Evolutionary conservation across 345 rosid genomes (phyloP), one percentile per base, ranked within the genome.

Genomic region (Nephelium lappaceum): DNA sequence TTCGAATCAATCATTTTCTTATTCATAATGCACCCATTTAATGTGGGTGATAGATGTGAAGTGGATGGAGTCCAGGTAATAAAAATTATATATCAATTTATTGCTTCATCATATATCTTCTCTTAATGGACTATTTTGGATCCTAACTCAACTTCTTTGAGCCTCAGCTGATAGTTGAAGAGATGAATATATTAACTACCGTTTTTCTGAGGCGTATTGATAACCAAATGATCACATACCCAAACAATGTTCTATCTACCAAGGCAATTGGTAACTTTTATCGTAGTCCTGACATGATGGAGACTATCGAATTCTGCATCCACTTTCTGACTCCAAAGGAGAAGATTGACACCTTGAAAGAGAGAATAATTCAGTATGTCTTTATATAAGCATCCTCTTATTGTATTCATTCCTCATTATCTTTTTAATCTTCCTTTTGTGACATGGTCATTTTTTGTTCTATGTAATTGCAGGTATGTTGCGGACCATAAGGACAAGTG

Each of bases 141-240:
- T 53, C 6, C 51, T 45, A 45, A 45, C 15, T 23, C n/a, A 53
- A 31, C 53, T 61, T 73, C 4, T 27, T 77, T 70, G 77, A 38
- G 53, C 49, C 38, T 65, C 86, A 89, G 91, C 77, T 87, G 88
- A 63, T 55, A 16, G 93, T 87, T 1, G 86, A 87, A 71, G 93
- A 89, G 77, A 89, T 88, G 90, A 86, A 88, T 65, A 87, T 89
- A 81, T 81, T 88, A 61, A 86, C 86, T 8, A 89, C 89, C 8
- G 84, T 88, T 58, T 89, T 88, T 39, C 63, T 84, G 36, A 79
- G 85, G 79, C 11, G 38, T 60, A 10, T 10, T 45, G 85, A 88
- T 61, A 75, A 88, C 78, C 89, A 86, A 57, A 85, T 88, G 83
- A 81, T 89, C 43, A 76, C 69, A 16, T 85, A 85, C 74, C 91